phyloP scores from a whole-genome alignment of 345 rosid genomes.

The Lumnitzera racemosa region DNA sequence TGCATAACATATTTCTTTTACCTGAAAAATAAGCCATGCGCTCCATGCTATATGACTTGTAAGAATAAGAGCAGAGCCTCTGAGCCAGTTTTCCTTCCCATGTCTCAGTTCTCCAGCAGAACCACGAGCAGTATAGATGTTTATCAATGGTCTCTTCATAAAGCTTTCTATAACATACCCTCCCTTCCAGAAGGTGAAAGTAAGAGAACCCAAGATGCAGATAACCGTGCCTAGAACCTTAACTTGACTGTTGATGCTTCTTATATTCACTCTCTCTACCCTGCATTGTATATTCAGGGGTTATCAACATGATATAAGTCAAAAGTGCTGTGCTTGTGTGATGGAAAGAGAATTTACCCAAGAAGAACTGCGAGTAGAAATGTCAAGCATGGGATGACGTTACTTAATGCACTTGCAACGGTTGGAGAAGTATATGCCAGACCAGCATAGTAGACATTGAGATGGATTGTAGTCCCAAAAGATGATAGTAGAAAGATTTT shows the following conservation, averaged over 20 bases:
- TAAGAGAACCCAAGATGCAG: constrained; percentile 31
- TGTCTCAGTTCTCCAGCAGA: background rate
- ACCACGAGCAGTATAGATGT: constrained; percentile 10
- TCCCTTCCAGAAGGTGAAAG: constrained; percentile 45
- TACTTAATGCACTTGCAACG: constrained; percentile 34
- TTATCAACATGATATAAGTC: background rate
- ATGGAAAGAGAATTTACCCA: constrained; percentile 13
- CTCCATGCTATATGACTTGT: constrained; percentile 34
- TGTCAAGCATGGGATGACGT: constrained; percentile 32
- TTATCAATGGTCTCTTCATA: constrained; percentile 25
- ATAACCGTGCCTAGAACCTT: constrained; percentile 27
- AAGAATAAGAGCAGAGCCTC: constrained; percentile 37
- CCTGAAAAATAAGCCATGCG: constrained; percentile 37
- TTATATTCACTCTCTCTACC: constrained; percentile 34
- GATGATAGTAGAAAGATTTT: constrained; percentile 36
- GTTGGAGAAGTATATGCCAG: constrained; percentile 31
- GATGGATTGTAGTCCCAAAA: constrained; percentile 35
- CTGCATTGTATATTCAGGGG: constrained; percentile 11
- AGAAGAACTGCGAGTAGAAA: constrained; percentile 32
- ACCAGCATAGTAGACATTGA: constrained; percentile 32
- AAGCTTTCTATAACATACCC: constrained; percentile 24
- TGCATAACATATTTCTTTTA: background rate
- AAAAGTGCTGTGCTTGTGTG: background rate
- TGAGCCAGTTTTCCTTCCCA: constrained; percentile 30
- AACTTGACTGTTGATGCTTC: constrained; percentile 20